Conservation (phyloP, 495 filamentous ascomycete species). For the Talaromyces thailandensis region DNA sequence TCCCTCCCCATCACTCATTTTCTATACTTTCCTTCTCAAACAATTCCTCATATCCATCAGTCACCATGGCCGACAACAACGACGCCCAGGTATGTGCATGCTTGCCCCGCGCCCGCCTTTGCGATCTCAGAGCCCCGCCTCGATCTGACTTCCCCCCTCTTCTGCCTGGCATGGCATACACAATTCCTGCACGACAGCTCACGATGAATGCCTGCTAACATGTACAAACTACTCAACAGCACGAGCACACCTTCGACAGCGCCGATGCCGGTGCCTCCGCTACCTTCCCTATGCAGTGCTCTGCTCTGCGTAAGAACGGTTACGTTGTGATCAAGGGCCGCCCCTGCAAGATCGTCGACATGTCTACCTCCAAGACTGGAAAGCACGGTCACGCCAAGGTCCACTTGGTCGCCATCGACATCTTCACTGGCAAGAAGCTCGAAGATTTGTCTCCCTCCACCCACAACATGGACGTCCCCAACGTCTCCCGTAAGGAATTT, state of each 20-base stretch:
- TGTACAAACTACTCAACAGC: constrained; percentile 37
- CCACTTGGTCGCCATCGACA: constrained; percentile 91
- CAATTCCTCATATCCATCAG: constrained; percentile 20
- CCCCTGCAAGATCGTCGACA: constrained; percentile 99
- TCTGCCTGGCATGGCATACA: constrained; percentile 5
- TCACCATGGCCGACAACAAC: constrained; percentile 42
- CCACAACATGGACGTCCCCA: constrained; percentile 99
- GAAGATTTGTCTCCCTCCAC: constrained; percentile 99
- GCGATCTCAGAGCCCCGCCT: constrained; percentile 19
- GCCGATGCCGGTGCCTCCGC: constrained; percentile 88
- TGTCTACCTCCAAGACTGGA: constrained; percentile 99
- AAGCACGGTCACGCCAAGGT: constrained; percentile 99
- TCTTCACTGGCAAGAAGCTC: constrained; percentile 99
- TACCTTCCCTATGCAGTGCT: constrained; percentile 98
- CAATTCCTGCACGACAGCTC: not conserved
- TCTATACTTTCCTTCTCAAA: constrained; percentile 8
- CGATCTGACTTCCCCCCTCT: constrained; percentile 10
- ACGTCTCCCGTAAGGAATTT: constrained; percentile 83
- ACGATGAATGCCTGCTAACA: not conserved
- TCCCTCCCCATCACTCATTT: constrained; percentile 8
- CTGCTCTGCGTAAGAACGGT: constrained; percentile 97
- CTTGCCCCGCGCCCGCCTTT: constrained; percentile 13
- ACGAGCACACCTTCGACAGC: constrained; percentile 85
- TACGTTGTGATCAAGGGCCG: constrained; percentile 95
- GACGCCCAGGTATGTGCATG: constrained; percentile 30